Conservation (phyloP, 306 rosid species). For the Astragalus membranaceus region DNA sequence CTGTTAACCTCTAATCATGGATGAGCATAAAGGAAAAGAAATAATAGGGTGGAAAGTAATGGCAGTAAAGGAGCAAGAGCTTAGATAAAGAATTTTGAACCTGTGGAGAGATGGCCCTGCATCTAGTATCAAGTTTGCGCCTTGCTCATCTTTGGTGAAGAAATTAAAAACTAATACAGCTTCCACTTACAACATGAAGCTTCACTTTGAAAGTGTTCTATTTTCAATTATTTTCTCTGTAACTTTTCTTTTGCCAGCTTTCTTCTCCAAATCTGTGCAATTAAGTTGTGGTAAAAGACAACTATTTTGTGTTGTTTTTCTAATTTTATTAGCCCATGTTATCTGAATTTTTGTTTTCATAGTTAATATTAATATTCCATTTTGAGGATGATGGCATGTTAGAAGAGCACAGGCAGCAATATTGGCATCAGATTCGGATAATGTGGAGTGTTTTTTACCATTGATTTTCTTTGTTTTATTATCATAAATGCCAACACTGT, state of each 20-base stretch:
- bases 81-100: background rate
- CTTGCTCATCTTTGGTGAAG: background rate
- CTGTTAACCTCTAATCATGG: slow-evolving; percentile 4
- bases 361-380: background rate
- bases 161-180: background rate
- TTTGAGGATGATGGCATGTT: slow-evolving; percentile 17
- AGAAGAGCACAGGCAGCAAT: background rate
- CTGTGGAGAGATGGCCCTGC: background rate
- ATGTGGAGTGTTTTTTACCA: background rate
- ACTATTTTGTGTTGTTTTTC: background rate
- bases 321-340: background rate
- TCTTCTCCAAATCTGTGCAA: slow-evolving; percentile 8
- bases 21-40: background rate
- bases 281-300: background rate
- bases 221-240: background rate
- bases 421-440: background rate
- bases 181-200: background rate
- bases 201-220: background rate
- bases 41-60: background rate
- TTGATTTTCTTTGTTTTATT: background rate
- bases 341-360: background rate
- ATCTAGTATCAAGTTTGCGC: background rate
- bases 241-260: background rate
- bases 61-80: background rate
- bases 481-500: background rate